Conservation (phyloP, 768 basidiomycete genomes). For the Psilocybe cubensis region DNA sequence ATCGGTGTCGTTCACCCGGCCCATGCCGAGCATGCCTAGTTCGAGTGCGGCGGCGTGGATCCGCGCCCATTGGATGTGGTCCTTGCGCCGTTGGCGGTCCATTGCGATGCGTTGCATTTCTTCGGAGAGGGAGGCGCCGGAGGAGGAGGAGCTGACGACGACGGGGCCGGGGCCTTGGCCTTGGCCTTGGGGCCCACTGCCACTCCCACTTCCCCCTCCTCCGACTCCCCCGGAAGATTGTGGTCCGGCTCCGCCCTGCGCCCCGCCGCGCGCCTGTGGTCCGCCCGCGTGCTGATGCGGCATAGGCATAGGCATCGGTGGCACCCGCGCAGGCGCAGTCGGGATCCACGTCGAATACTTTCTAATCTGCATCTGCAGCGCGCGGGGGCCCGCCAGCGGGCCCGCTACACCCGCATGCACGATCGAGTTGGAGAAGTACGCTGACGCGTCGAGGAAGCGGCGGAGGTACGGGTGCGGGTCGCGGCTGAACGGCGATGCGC, state of each 20-base stretch:
- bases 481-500: slow-evolving; percentile 33
- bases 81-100: slow-evolving; percentile 63
- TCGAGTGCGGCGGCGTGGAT: slow-evolving; percentile 69
- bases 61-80: slow-evolving; percentile 69
- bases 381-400: slow-evolving; percentile 57
- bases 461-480: slow-evolving; percentile 48
- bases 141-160: no score
- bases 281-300: no score
- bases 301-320: no score
- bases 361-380: slow-evolving; percentile 61
- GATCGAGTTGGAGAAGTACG: slow-evolving; percentile 50
- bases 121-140: slow-evolving; percentile 45
- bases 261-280: no score
- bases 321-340: slow-evolving; percentile 19
- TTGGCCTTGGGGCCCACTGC: no score
- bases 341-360: slow-evolving; percentile 60
- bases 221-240: no score
- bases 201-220: no score
- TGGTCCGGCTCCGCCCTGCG: no score
- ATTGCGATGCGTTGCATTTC: slow-evolving; percentile 66
- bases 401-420: slow-evolving; percentile 60
- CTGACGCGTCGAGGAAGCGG: slow-evolving; percentile 55
- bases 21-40: slow-evolving; percentile 52
- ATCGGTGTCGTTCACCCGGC: slow-evolving; percentile 41
- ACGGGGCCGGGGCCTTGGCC: background rate